Conservation (phyloP, 176 grass and related monocot genomes). For the Phragmites australis region DNA sequence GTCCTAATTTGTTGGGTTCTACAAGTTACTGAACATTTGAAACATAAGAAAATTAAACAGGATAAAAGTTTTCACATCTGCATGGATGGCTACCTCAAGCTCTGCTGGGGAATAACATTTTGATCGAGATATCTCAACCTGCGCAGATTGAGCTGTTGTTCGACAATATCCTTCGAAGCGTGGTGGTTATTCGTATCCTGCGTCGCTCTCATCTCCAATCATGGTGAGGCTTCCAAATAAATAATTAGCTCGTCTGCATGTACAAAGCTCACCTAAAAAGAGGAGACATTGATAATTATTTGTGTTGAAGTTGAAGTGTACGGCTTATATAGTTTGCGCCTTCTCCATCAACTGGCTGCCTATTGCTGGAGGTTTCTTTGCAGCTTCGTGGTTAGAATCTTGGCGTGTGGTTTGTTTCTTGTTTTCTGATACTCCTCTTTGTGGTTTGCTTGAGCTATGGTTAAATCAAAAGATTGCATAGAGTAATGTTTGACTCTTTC, state of each 20-base stretch:
- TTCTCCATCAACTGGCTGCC: slow-evolving; percentile 18
- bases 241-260: not conserved
- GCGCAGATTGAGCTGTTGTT: not conserved
- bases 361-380: slow-evolving; percentile 35
- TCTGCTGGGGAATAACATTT: not conserved
- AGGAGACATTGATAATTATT: not conserved
- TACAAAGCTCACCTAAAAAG: slow-evolving; percentile 14
- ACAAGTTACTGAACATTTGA: slow-evolving; percentile 7
- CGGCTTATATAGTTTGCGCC: not conserved
- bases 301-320: slow-evolving; percentile 17
- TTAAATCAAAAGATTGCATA: not conserved
- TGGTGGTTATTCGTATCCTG: slow-evolving; percentile 10
- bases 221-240: not conserved
- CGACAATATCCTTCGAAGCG: not conserved
- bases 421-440: not conserved
- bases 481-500: not conserved
- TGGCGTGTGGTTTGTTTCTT: not conserved
- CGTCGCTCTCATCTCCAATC: slow-evolving; percentile 30
- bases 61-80: not conserved
- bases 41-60: not conserved
- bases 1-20: slow-evolving; percentile 15
- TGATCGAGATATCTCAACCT: slow-evolving; percentile 40
- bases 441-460: not conserved
- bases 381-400: not conserved
- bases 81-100: slow-evolving; percentile 39